Conservation (phyloP, 2,329 filamentous ascomycete species). For the Aureobasidium leucospermi region DNA sequence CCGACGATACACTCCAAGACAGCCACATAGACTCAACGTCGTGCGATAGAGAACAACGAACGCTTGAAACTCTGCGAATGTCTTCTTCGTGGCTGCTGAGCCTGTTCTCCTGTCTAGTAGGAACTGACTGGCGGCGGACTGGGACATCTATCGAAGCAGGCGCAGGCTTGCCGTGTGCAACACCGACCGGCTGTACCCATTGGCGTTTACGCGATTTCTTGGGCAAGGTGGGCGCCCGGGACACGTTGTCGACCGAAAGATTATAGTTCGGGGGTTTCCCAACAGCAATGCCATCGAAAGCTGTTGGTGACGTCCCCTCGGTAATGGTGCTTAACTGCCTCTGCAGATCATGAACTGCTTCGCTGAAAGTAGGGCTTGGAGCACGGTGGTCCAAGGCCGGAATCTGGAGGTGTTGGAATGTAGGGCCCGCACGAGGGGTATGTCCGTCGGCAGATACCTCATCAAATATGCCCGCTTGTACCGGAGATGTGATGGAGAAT, state of each 20-base stretch:
- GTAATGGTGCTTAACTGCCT: constrained; percentile 21
- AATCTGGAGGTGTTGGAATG: not conserved
- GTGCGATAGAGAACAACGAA: not conserved
- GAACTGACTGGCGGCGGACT: not conserved
- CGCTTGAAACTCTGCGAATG: constrained; percentile 1
- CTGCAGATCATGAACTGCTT: constrained; percentile 35
- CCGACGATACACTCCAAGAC: not conserved
- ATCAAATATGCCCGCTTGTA: constrained; percentile 23
- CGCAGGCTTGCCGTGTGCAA: not conserved
- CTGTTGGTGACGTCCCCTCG: constrained; percentile 18
- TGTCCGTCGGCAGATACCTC: constrained; percentile 12
- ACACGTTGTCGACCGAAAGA: constrained; percentile 19
- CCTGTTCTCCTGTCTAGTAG: not conserved
- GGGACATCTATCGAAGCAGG: not conserved
- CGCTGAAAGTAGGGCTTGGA: constrained; percentile 39
- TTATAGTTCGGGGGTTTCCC: constrained; percentile 19
- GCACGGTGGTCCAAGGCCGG: not conserved
- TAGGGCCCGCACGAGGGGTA: constrained; percentile 12
- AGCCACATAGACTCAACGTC: not conserved
- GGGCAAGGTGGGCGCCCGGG: constrained; percentile 30
- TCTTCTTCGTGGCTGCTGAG: not conserved
- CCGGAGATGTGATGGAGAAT: constrained; percentile 21
- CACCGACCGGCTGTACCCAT: constrained; percentile 18
- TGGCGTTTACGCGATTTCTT: constrained; percentile 36
- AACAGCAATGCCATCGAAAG: constrained; percentile 15